phyloP scores from a whole-genome alignment of 140 eudicot genomes.

The Bidens hawaiensis region DNA sequence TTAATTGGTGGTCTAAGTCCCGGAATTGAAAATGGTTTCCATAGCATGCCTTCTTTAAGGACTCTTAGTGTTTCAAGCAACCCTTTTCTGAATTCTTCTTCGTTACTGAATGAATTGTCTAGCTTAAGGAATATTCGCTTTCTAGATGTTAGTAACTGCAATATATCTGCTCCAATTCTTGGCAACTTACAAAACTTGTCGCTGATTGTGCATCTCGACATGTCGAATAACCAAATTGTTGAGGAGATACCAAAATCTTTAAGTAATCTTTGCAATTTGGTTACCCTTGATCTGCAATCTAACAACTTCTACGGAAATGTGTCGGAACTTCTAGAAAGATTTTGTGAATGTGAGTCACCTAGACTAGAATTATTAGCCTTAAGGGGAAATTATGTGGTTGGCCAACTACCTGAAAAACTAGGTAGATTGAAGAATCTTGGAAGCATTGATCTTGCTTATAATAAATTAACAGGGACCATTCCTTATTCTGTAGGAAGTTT shows the following conservation, averaged over 20 bases:
- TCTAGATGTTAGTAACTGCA: conserved; percentile 25
- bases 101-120: not conserved
- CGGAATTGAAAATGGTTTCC: conserved; percentile 11
- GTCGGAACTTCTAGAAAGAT: conserved; percentile 23
- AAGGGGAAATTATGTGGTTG: conserved; percentile 10
- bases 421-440: conserved; percentile 14
- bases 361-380: conserved; percentile 12
- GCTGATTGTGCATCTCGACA: conserved; percentile 10
- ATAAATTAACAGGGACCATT: conserved; percentile 31
- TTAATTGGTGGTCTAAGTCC: not conserved
- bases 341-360: conserved; percentile 26
- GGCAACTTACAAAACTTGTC: conserved; percentile 15
- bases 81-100: conserved; percentile 11
- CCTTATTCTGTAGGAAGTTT: conserved; percentile 30
- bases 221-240: conserved; percentile 15
- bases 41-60: conserved; percentile 8
- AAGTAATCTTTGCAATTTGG: conserved; percentile 21
- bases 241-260: conserved; percentile 22
- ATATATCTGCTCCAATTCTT: conserved; percentile 21
- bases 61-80: conserved; percentile 13
- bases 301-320: conserved; percentile 9
- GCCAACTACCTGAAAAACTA: conserved; percentile 16
- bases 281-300: conserved; percentile 16
- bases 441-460: conserved; percentile 30
- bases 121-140: conserved; percentile 13